phyloP scores from a whole-genome alignment of 257 asterid genomes.

The Scutellaria baicalensis region DNA sequence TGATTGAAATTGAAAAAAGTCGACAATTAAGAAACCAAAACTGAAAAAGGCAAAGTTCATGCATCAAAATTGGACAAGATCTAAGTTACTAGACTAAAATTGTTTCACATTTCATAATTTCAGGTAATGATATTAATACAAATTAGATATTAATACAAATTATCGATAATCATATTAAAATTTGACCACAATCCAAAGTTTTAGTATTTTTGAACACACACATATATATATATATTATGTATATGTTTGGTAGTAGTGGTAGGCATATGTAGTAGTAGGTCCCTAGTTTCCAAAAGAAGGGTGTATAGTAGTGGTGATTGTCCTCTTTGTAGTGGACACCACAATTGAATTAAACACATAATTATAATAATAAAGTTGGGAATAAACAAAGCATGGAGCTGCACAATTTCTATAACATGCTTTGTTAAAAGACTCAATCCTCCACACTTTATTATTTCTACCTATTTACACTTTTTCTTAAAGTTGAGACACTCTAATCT shows the following conservation, averaged over 20 bases:
- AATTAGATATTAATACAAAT: too few relatives aligned
- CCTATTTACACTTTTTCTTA: conserved; percentile 20
- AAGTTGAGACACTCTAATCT: conserved; percentile 40
- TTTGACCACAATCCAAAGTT: too few relatives aligned
- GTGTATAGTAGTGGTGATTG: conserved; percentile 28
- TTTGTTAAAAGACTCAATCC: conserved; percentile 37
- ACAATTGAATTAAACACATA: not conserved
- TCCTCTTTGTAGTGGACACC: conserved; percentile 39
- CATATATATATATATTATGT: not conserved
- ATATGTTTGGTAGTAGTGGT: not conserved
- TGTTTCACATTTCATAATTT: too few relatives aligned
- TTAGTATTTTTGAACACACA: not conserved
- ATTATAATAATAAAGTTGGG: not conserved
- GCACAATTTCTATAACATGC: conserved; percentile 23
- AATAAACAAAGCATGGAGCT: conserved; percentile 30
- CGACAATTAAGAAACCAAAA: too few relatives aligned
- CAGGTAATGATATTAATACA: too few relatives aligned
- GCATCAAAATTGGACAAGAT: too few relatives aligned
- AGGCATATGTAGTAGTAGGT: conserved; percentile 20
- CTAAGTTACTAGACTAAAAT: too few relatives aligned
- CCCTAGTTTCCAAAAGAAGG: conserved; percentile 35
- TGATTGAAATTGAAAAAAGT: too few relatives aligned
- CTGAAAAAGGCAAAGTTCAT: too few relatives aligned
- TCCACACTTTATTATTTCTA: conserved; percentile 14
- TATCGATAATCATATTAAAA: too few relatives aligned